Percentiles rank a stretch among this genome's conserved stretches.
Conservation (phyloP, 495 filamentous ascomycete species). For the Bryoglossum gracile region DNA sequence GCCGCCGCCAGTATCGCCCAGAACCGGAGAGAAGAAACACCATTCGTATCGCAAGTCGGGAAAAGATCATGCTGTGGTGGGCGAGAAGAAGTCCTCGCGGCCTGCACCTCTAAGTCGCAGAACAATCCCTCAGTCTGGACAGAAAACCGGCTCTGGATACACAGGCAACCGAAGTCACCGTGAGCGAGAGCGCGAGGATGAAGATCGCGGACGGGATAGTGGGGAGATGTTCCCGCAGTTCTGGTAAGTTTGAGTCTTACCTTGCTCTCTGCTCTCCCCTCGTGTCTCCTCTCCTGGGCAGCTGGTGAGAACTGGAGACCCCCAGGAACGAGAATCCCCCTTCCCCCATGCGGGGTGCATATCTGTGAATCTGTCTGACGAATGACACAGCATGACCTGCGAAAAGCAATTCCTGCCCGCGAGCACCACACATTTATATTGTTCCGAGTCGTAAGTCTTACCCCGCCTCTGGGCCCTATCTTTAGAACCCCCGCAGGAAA, state of each 20-base stretch:
- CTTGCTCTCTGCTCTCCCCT: background rate
- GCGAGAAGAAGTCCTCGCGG: conserved; percentile 19
- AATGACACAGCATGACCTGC: conserved; percentile 24
- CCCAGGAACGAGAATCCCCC: background rate
- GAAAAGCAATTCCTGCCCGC: conserved; percentile 25
- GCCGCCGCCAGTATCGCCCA: conserved; percentile 19
- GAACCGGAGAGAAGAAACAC: conserved; percentile 14
- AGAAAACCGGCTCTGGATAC: conserved; percentile 4
- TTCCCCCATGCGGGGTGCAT: conserved; percentile 19
- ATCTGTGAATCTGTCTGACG: conserved; percentile 13
- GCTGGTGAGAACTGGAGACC: background rate
- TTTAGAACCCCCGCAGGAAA: no score
- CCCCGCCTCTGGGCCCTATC: no score
- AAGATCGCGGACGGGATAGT: conserved; percentile 15
- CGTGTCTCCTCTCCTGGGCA: no score
- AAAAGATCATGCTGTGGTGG: conserved; percentile 14
- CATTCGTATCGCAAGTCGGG: conserved; percentile 21
- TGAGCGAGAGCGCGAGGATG: conserved; percentile 15
- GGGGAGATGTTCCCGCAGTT: conserved; percentile 25
- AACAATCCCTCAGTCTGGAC: conserved; percentile 18
- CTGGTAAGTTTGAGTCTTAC: conserved; percentile 20
- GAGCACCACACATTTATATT: conserved; percentile 21
- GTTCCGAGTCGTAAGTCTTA: conserved; percentile 23
- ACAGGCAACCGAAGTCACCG: background rate
- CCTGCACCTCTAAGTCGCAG: conserved; percentile 14